A percentile compares a stretch with the other conserved stretches of the same genome.
phyloP scores from a whole-genome alignment of 495 filamentous ascomycete genomes.

The Talaromyces ruber region DNA sequence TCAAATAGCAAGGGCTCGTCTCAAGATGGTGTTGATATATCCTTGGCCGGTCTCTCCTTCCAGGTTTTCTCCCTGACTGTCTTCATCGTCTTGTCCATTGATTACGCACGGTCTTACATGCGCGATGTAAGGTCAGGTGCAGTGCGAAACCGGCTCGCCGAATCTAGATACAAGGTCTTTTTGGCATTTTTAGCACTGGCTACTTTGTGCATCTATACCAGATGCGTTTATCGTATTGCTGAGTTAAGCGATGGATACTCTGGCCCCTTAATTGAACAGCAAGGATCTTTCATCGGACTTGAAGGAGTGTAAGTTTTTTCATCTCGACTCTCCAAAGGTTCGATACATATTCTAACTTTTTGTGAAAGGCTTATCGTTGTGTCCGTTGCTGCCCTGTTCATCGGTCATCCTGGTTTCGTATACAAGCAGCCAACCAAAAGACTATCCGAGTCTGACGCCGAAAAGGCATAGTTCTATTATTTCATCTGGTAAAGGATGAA shows the following conservation, averaged over 20 bases:
- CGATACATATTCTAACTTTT: neutral
- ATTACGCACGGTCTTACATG: slow-evolving; percentile 47
- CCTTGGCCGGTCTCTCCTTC: slow-evolving; percentile 45
- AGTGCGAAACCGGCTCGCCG: neutral
- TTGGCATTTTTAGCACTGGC: slow-evolving; percentile 32
- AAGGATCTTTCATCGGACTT: slow-evolving; percentile 39
- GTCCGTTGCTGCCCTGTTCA: slow-evolving; percentile 15
- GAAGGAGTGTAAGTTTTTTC: slow-evolving; percentile 33
- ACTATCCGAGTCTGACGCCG: neutral
- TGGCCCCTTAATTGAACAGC: slow-evolving; percentile 30
- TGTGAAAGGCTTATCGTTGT: slow-evolving; percentile 13
- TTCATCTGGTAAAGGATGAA: neutral
- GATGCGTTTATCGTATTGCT: slow-evolving; percentile 42
- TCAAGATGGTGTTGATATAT: slow-evolving; percentile 36
- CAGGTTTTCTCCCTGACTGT: slow-evolving; percentile 45
- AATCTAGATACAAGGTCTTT: slow-evolving; percentile 18
- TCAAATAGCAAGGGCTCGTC: slow-evolving; percentile 22
- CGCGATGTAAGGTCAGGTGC: neutral
- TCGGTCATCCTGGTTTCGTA: slow-evolving; percentile 22
- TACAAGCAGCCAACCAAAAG: slow-evolving; percentile 5
- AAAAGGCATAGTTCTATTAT: neutral
- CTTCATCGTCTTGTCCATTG: slow-evolving; percentile 41
- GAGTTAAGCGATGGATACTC: slow-evolving; percentile 39
- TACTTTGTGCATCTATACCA: slow-evolving; percentile 32
- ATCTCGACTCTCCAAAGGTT: neutral